Evolutionary conservation across 495 filamentous ascomycete genomes (phyloP), one percentile per base, ranked within the genome.

Genomic region (Immersiella caudata): DNA sequence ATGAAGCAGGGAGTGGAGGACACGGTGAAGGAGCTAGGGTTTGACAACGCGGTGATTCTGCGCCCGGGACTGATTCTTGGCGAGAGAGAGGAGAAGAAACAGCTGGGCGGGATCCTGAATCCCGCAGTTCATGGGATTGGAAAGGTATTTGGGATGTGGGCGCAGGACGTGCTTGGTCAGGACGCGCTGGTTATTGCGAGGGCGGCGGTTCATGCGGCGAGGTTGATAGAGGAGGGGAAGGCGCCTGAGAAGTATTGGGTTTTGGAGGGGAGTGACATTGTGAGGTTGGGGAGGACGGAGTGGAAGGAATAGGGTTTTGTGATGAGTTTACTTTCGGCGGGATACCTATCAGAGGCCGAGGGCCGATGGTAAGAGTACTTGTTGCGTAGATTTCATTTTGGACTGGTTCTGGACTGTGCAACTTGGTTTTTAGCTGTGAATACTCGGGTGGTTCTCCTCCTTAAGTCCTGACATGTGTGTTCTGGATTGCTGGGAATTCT

Each of bases 1-100:
- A 94, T 96, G 90, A 96, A 96, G 81, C 84, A 82, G 14, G 89
- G 93, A 71, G 84, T 94, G 36, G 93, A 97, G 72, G 89, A 93
- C 33, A 83, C 87, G n/a, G 82, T 94, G 33, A 85, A 88, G 74
- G 82, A 72, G 24, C 75, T 93, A 22, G 90, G 82, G 0, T 97
- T 96, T 71, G 88, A 91, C 50, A 84, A 88, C 60, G 88, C 86
- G 11, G 86, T 94, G 33, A 88, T 97, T 40, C 56, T 96, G 56
- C 82, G 87, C 20, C 93, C 93, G 11, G 93, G 91, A 0, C 57
- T 93, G 67, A 89, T 97, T 69, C 68, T 91, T n/a, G 93, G 92
- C 12, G 73, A 83, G 11, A 82, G 93, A 49, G 84, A 90, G 66
- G 84, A 87, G 62, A 79, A 79, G 50, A 82, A 91, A 58, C 70